A percentile compares a stretch with the other conserved stretches of the same genome.
phyloP scores from a whole-genome alignment of 163 green algal species.

The Scenedesmus sp. region DNA sequence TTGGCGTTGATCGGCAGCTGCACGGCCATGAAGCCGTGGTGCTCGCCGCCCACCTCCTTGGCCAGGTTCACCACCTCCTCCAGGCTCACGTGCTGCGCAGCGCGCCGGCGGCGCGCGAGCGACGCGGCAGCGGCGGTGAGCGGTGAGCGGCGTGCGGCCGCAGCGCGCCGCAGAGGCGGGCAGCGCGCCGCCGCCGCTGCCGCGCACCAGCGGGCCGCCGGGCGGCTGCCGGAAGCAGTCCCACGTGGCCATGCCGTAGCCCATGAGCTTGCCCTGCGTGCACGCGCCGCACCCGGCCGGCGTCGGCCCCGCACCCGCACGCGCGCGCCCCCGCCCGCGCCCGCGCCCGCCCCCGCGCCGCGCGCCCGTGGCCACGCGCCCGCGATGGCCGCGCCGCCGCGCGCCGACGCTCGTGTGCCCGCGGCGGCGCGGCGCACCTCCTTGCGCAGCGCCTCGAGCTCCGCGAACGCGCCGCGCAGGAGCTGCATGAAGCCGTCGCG shows the following conservation, averaged over 20 bases:
- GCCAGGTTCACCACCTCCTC: conserved; percentile 64
- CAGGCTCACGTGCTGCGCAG: conserved; percentile 52
- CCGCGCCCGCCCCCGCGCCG: too few species aligned
- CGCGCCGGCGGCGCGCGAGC: too few species aligned
- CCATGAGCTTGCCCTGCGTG: conserved; percentile 49
- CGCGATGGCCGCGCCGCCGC: background rate
- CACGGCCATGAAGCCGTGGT: conserved; percentile 70
- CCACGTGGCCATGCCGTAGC: conserved; percentile 80
- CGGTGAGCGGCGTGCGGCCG: too few species aligned
- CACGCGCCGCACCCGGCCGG: too few species aligned
- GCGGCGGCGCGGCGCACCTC: background rate
- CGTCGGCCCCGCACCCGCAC: too few species aligned
- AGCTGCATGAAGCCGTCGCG: conserved; percentile 52
- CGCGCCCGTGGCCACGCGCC: background rate
- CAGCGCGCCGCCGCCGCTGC: background rate
- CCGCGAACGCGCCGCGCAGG: conserved; percentile 27
- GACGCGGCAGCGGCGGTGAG: too few species aligned
- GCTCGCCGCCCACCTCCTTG: conserved; percentile 48
- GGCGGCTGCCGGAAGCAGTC: conserved; percentile 73
- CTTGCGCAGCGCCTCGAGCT: conserved; percentile 33
- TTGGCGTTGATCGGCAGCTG: conserved; percentile 66
- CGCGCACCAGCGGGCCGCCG: conserved; percentile 12
- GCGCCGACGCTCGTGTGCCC: background rate
- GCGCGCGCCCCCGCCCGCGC: too few species aligned
- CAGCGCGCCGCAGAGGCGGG: background rate